Percentiles rank a stretch among this genome's conserved stretches.
Evolutionary conservation across 805 yeast species (phyloP).

Genomic region (Metschnikowia anglica): DNA sequence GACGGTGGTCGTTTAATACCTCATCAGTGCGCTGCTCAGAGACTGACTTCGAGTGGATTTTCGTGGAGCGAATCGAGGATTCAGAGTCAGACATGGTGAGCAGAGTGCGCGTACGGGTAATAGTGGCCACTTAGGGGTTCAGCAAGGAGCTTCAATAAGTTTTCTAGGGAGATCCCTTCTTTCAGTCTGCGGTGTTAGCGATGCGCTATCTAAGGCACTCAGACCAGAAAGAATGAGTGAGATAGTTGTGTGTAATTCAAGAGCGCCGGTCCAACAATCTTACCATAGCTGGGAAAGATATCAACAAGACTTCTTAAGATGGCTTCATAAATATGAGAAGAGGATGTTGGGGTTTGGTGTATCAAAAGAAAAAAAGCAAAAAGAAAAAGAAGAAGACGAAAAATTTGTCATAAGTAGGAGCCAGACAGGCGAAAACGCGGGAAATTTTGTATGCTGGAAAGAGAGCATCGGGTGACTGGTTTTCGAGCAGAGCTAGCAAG

Average conservation of each 20-base stretch:
- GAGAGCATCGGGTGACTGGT: too few species aligned
- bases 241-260: constrained; percentile 1
- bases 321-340: constrained; percentile 7
- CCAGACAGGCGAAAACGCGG: neutral
- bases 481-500: neutral
- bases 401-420: neutral
- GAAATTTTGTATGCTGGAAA: neutral
- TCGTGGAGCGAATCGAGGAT: constrained; percentile 31
- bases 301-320: constrained; percentile 2
- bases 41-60: constrained; percentile 19
- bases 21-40: constrained; percentile 29
- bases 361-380: neutral
- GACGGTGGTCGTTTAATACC: constrained; percentile 40
- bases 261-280: constrained; percentile 11
- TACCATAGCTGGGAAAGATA: constrained; percentile 13
- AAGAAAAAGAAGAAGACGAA: neutral
- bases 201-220: constrained; percentile 6
- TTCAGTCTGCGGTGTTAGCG: neutral
- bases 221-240: constrained; percentile 2
- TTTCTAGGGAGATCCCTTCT: neutral
- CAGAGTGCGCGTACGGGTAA: neutral
- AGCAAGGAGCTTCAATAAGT: neutral
- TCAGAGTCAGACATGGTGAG: constrained; percentile 42
- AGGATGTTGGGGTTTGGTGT: constrained; percentile 4
- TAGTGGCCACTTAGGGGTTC: neutral